phyloP scores from a whole-genome alignment of 352 stramenopile genomes.

The Globisporangium iwayamae region DNA sequence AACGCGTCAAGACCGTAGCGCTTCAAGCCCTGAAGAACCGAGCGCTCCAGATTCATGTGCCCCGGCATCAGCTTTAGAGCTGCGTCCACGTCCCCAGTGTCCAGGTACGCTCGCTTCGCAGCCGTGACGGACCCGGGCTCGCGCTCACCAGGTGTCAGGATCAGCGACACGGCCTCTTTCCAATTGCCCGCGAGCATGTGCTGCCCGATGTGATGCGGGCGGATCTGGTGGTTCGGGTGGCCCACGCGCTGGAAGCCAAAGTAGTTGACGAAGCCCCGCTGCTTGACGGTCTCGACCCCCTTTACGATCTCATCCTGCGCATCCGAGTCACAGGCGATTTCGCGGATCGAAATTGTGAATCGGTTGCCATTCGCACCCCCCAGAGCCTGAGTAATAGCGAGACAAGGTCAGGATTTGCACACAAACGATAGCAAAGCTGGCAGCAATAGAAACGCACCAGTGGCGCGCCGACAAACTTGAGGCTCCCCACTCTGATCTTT shows the following conservation, averaged over 20 bases:
- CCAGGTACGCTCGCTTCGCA: conserved; percentile 49
- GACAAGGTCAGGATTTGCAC: neutral
- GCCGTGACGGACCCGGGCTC: conserved; percentile 29
- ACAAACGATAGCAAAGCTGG: neutral
- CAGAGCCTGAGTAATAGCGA: conserved; percentile 27
- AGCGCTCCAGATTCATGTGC: conserved; percentile 42
- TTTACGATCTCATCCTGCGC: conserved; percentile 20
- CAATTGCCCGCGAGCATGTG: conserved; percentile 62
- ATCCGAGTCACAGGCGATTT: conserved; percentile 23
- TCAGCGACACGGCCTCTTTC: conserved; percentile 39
- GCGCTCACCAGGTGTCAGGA: conserved; percentile 36
- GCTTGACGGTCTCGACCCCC: conserved; percentile 29
- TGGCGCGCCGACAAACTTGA: conserved; percentile 46
- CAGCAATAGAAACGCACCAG: conserved; percentile 25
- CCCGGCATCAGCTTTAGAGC: conserved; percentile 52
- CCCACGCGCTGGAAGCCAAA: conserved; percentile 82
- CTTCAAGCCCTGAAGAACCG: conserved; percentile 67
- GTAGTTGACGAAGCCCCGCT: conserved; percentile 69
- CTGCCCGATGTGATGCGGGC: conserved; percentile 68
- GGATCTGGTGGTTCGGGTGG: conserved; percentile 32
- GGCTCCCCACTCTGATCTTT: conserved; percentile 38
- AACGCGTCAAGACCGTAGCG: conserved; percentile 46
- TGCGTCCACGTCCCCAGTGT: conserved; percentile 42
- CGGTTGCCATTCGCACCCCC: conserved; percentile 55
- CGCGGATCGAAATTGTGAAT: conserved; percentile 54